Percentiles rank a stretch among this genome's conserved stretches.
Conservation (phyloP, 179 eudicot genomes). For the Beta macrorhiza region DNA sequence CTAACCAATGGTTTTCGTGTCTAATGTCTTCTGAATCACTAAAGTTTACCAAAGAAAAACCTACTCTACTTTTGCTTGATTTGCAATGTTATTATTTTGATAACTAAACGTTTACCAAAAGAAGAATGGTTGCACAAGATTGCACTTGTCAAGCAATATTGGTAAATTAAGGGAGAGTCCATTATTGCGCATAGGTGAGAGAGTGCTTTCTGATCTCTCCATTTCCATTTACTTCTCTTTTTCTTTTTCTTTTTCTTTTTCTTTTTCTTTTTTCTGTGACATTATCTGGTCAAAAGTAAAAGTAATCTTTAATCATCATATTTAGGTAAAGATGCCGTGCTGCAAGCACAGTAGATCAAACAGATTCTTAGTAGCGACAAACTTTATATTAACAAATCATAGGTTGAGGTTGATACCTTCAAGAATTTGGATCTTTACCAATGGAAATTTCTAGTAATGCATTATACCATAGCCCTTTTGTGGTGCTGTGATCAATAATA, state of each 20-base stretch:
- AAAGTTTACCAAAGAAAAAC: too few species aligned
- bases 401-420: not conserved
- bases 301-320: slow-evolving; percentile 11
- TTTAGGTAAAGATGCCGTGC: slow-evolving; percentile 5
- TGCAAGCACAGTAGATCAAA: slow-evolving; percentile 11
- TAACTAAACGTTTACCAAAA: not conserved
- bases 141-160: too few species aligned
- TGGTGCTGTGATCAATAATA: too few species aligned
- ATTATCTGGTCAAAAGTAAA: slow-evolving; percentile 7
- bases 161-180: not conserved
- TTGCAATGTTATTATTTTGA: not conserved
- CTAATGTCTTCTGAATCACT: not conserved
- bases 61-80: not conserved
- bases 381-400: slow-evolving; percentile 8
- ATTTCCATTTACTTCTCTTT: not conserved
- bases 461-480: too few species aligned
- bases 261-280: not conserved
- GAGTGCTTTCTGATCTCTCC: not conserved
- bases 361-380: not conserved
- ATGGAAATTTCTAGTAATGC: too few species aligned
- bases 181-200: not conserved
- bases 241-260: not conserved
- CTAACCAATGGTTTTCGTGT: not conserved
- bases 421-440: not conserved
- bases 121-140: not conserved